Base-by-base conservation (phyloP, 345 rosid species). In the Carallia pectinifolia region DNA sequence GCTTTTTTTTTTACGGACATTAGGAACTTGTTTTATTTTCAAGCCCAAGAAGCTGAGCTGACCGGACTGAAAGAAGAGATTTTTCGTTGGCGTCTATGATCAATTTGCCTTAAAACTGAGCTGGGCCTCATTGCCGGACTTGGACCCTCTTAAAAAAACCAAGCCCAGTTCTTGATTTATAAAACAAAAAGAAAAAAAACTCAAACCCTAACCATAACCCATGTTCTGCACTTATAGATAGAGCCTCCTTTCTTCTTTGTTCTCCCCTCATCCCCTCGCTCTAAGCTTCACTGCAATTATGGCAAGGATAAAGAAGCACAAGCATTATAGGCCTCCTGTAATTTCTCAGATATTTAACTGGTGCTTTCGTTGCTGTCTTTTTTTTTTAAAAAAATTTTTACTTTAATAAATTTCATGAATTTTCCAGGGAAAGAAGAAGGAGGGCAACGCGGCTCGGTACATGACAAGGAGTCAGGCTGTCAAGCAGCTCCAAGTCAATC, bases 401-500 rank as follows among this genome's bases (percentile, higher is more conserved):
- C 3, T 9, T 10, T 12, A 23, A 10, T 12, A 10, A 12, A 13
- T 44, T 44, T 44, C 16, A 44, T 44, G 16, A 2, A 44, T 56
- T 5, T 73, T 70, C 1, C 81, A 95, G 99, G 99, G 99, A 12
- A 95, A 95, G 87, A 95, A 88, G 78, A 95, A 85, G 85, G 98
- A 92, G 82, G 99, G 99, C 62, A 92, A 92, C 77, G 96, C 88
- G 23, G 91, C 97, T 33, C 82, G 87, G 79, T 92, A 89, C 77
- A 71, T 88, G 80, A 89, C 98, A 69, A 86, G 99, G 89, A 83
- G 96, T 23, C 96, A 92, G 77, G 94, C 96, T 16, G 80, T 87
- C 66, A 89, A 88, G 79, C 82, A 73, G 61, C 99, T 95, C 60
- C 97, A 95, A 85, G 92, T 91, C 55, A 82, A 69, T 53, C 86